Evolutionary conservation across 2,329 filamentous ascomycete genomes (phyloP).

Genomic region (Mollisia scopiformis): DNA sequence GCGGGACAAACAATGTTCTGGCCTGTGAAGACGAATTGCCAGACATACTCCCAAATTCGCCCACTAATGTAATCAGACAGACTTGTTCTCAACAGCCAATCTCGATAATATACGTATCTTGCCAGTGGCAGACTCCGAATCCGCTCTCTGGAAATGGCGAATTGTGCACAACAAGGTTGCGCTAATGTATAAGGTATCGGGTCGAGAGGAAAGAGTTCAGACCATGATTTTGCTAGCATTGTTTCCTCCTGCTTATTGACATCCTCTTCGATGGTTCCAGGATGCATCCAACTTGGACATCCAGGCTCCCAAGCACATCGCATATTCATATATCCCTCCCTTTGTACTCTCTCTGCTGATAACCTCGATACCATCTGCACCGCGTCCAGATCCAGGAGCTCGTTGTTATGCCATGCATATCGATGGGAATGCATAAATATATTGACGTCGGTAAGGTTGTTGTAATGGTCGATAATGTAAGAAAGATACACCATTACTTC

Average conservation of each 20-base stretch:
- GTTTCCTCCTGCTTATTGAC: conserved; percentile 44
- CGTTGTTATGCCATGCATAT: conserved; percentile 41
- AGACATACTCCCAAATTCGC: conserved; percentile 65
- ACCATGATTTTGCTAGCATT: conserved; percentile 46
- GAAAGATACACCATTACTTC: conserved; percentile 43
- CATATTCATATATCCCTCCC: conserved; percentile 61
- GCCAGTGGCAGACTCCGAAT: conserved; percentile 50
- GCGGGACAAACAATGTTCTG: conserved; percentile 35
- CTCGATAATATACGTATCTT: conserved; percentile 58
- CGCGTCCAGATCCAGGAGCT: conserved; percentile 29
- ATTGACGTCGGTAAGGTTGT: conserved; percentile 45
- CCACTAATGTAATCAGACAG: conserved; percentile 58
- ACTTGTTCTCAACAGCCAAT: conserved; percentile 62
- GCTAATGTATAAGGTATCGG: conserved; percentile 51
- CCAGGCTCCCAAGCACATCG: conserved; percentile 62
- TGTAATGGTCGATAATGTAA: conserved; percentile 66
- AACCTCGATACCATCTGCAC: conserved; percentile 38
- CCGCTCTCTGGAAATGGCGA: conserved; percentile 59
- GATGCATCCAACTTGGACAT: conserved; percentile 53
- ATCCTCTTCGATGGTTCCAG: conserved; percentile 40
- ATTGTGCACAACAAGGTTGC: conserved; percentile 66
- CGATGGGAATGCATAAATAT: conserved; percentile 49
- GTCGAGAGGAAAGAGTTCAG: conserved; percentile 28
- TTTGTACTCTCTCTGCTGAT: conserved; percentile 42
- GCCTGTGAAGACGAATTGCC: conserved; percentile 67